These are phyloP conservation scores for Pyrenopolyporus hunteri DNA, from an alignment of 495 filamentous ascomycete species.

Conservation along the genomic window DNA sequence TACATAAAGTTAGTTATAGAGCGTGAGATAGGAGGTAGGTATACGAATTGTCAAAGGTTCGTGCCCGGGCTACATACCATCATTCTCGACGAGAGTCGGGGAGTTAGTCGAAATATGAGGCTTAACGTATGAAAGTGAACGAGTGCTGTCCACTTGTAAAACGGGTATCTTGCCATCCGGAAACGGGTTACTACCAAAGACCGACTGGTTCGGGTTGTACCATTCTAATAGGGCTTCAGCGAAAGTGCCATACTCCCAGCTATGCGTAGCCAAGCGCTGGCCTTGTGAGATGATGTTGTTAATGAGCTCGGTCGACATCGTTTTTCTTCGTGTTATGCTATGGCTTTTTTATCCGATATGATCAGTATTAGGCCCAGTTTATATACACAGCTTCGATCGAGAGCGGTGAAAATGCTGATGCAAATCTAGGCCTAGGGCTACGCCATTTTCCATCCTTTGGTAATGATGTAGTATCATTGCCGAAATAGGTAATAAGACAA, in stretches of 20 bases:
- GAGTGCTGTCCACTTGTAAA: constrained; percentile 29
- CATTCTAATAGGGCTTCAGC: constrained; percentile 57
- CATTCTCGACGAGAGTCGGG: constrained; percentile 42
- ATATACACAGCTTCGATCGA: not conserved
- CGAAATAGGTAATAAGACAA: not conserved
- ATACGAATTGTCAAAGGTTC: not conserved
- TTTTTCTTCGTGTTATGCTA: not conserved
- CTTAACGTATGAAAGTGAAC: constrained; percentile 47
- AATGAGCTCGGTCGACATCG: constrained; percentile 30
- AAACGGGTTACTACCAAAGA: constrained; percentile 54
- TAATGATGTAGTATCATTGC: not conserved
- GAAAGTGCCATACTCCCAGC: constrained; percentile 57
- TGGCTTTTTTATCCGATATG: not conserved
- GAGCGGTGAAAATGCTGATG: not conserved
- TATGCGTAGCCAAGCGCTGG: constrained; percentile 40
- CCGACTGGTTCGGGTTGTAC: constrained; percentile 48
- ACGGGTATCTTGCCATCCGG: constrained; percentile 48
- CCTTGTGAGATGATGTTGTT: constrained; percentile 34
- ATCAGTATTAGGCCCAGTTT: not conserved
- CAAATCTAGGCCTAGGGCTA: not conserved
- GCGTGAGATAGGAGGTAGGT: not conserved
- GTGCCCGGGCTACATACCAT: constrained; percentile 29
- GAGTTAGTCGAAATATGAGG: constrained; percentile 42
- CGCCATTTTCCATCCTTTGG: not conserved
- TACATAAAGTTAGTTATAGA: constrained; percentile 9